phyloP scores from a whole-genome alignment of 2,329 filamentous ascomycete genomes.

The Trichophyton simii region DNA sequence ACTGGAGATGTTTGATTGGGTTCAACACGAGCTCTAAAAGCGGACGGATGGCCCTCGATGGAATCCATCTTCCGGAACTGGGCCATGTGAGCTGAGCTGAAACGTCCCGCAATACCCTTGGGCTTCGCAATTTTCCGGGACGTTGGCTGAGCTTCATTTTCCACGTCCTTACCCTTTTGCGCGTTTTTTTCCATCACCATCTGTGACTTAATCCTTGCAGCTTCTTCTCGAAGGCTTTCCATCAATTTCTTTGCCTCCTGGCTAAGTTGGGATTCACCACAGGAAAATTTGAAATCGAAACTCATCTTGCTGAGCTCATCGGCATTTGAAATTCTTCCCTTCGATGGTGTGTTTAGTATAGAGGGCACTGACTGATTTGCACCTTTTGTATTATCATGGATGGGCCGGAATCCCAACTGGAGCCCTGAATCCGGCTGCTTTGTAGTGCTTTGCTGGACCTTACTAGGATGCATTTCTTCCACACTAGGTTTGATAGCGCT shows the following conservation, averaged over 20 bases:
- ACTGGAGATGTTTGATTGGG: slow-evolving; percentile 27
- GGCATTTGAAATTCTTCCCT: slow-evolving; percentile 24
- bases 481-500: slow-evolving; percentile 56
- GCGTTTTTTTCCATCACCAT: slow-evolving; percentile 51
- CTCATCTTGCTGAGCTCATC: slow-evolving; percentile 31
- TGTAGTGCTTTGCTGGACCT: slow-evolving; percentile 60
- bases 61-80: slow-evolving; percentile 98
- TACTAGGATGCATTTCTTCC: slow-evolving; percentile 85
- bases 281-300: slow-evolving; percentile 36
- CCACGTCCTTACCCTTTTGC: slow-evolving; percentile 36
- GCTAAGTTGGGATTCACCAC: slow-evolving; percentile 34
- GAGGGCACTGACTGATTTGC: slow-evolving; percentile 13
- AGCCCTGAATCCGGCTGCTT: slow-evolving; percentile 68
- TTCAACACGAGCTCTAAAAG: slow-evolving; percentile 44
- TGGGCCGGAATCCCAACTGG: slow-evolving; percentile 68
- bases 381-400: slow-evolving; percentile 37
- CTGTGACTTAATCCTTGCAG: slow-evolving; percentile 56
- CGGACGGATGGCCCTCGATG: slow-evolving; percentile 73
- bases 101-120: slow-evolving; percentile 65
- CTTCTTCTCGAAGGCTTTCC: slow-evolving; percentile 59
- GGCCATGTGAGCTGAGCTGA: slow-evolving; percentile 72
- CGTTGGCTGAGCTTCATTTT: slow-evolving; percentile 26
- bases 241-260: slow-evolving; percentile 45
- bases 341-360: slow-evolving; percentile 32
- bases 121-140: slow-evolving; percentile 65